Evolutionary conservation across 306 rosid genomes (phyloP), one percentile per base, ranked within the genome.

Genomic region (Malus asiatica): DNA sequence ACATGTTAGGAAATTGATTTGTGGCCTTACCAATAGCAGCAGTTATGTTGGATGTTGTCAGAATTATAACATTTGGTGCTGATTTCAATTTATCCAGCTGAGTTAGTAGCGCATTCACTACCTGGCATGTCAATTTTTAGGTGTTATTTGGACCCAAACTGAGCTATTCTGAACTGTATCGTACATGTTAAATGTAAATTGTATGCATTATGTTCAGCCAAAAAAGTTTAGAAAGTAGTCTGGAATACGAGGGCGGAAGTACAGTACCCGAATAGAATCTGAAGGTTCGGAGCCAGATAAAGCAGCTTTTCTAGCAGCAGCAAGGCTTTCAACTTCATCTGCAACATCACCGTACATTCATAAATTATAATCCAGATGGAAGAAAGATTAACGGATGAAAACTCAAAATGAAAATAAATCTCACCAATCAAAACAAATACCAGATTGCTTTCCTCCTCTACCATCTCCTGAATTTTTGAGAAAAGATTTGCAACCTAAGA

Each of bases 351-450:
- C 86, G 58, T 62, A 73, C 25, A 81, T 57, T 61, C 48, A 65
- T 52, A 18, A 48, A 68, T 79, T 73, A 85, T 68, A 76, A 68
- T 48, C 48, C 70, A 72, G 40, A 68, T 72, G 73, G 78, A 72
- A 19, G 81, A 77, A 40, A 73, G 68, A 83, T n/a, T 58, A 66
- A 70, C 57, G 61, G 64, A 82, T 67, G 66, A 30, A 67, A 83
- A 66, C 59, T 69, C 74, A 60, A 32, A 82, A 67, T 66, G 72
- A 71, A 29, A 72, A 72, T 57, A 78, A 78, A 83, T 70, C 97
- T 92, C 92, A 92, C 98, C 97, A 80, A 96, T 92, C 88, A 96
- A 96, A 90, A 96, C 98, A 88, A 92, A 92, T 83, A 96, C 97
- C 86, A 95, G 89, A 87, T 89, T 95, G 88, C 88, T 87, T 88